These are phyloP conservation scores for Phanerodontia chrysosporium DNA, from an alignment of 768 basidiomycete species.

Conservation along the genomic window DNA sequence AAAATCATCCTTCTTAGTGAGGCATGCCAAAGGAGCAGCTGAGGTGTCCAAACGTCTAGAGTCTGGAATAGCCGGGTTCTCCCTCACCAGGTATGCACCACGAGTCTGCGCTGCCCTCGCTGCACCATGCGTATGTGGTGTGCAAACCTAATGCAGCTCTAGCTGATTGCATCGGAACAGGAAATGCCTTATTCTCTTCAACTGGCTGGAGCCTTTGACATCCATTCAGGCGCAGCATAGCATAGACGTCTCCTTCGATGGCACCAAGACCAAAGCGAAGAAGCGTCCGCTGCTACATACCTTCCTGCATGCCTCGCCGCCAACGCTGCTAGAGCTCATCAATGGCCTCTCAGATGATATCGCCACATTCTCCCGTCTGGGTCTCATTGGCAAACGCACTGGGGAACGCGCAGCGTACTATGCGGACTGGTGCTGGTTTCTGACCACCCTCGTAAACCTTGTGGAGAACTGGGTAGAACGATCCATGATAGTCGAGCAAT, in stretches of 20 bases:
- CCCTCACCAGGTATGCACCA: conserved; percentile 66
- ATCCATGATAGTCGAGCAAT: conserved; percentile 59
- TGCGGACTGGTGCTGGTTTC: conserved; percentile 85
- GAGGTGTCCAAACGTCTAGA: conserved; percentile 57
- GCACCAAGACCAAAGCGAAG: conserved; percentile 34
- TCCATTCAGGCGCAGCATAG: conserved; percentile 64
- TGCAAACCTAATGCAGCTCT: neutral
- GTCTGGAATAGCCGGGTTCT: conserved; percentile 62
- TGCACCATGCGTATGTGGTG: neutral
- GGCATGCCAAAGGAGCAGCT: conserved; percentile 49
- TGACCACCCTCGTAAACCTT: conserved; percentile 71
- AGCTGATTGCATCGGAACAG: conserved; percentile 33
- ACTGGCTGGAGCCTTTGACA: conserved; percentile 77
- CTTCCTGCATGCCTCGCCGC: conserved; percentile 75
- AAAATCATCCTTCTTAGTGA: conserved; percentile 42
- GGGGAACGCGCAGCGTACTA: conserved; percentile 71
- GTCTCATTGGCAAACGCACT: conserved; percentile 57
- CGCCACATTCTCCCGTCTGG: conserved; percentile 69
- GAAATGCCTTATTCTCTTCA: conserved; percentile 77
- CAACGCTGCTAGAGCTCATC: conserved; percentile 73
- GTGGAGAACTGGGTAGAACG: conserved; percentile 83
- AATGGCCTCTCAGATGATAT: conserved; percentile 75
- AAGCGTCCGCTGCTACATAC: conserved; percentile 66
- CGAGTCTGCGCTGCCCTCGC: too few relatives aligned
- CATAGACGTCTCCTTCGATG: conserved; percentile 40